Evolutionary conservation across 2,329 filamentous ascomycete genomes (phyloP), one percentile per base, ranked within the genome.

Genomic region (Cryphonectria nitschkei): DNA sequence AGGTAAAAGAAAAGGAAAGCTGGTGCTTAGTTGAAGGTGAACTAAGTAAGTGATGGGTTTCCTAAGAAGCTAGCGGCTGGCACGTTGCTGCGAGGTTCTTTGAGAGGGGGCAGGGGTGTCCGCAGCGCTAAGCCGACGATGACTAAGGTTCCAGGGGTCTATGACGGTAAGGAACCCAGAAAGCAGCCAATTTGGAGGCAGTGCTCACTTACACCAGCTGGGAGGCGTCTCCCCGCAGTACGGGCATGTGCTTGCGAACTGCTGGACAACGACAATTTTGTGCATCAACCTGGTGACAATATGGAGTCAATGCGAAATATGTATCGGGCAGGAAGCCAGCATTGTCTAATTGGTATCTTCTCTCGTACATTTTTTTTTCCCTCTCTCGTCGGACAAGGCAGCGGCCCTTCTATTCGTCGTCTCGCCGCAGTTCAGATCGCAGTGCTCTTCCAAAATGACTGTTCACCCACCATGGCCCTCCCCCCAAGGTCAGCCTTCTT

Each of bases 91-190:
- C 61, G 54, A 58, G 69, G 70, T 72, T 67, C 70, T 72, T 70
- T 72, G 67, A 67, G 41, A 70, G 61, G 60, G 34, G 65, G 65
- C 70, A 72, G 68, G 70, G 70, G 67, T 70, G 29, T 22, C 39
- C 34, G 46, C 37, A 29, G 54, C 68, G 58, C 68, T 70, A 70
- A 37, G 1, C 8, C 37, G 65, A 67, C 61, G 65, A 67, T 67
- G 65, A 67, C 65, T 67, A 67, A 67, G 19, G 1, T 11, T 50
- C 11, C 46, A n/a, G 46, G 46, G 46, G 46, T 50, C 19, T n/a
- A 50, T 50, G 43, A 50, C 16, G 16, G 43, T 16, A 50, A 22
- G 19, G 19, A 22, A 22, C 5, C 5, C 43, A 50, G 43, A 22
- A 46, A 46, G 14, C 14, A 46, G 43, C 43, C 43, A 46, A 46